Evolutionary conservation across 2,329 filamentous ascomycete species (phyloP), one percentile per base, ranked within the genome.

Genomic region (Colletotrichum higginsianum): DNA sequence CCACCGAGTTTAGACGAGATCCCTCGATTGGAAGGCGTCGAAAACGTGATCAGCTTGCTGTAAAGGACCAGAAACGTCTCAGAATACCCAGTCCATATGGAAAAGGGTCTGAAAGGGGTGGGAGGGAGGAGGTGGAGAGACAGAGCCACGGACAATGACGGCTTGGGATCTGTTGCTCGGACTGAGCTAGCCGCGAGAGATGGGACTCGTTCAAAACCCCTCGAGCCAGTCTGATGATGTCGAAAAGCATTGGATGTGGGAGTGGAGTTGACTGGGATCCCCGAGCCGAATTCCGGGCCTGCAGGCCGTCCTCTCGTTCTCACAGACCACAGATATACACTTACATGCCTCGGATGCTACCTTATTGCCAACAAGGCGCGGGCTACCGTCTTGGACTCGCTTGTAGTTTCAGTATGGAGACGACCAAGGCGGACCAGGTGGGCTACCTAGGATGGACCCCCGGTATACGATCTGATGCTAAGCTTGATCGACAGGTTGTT

Each of bases 1-100:
- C 16, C 23, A 38, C 50, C 64, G 52, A 62, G 64, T 67, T 71
- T 61, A 62, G 68, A 71, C 64, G 64, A 67, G 26, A 52, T 56
- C 42, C 68, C 40, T 67, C 57, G 57, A n/a, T 30, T 67, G 26
- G 63, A 56, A 21, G 52, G 44, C 65, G 44, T 67, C 68, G 53
- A 67, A 53, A 50, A 9, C 46, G 8, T 44, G 68, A 62, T 71
- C 68, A 64, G 44, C 64, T 38, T 71, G 64, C 57, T 52, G 55
- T 46, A 58, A 53, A 58, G 35, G 57, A 71, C 68, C 35, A 56
- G 57, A 71, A 62, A 71, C 68, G 68, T 71, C 64, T 71, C 68
- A 63, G 57, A 67, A 50, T 58, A 56, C 35, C 42, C 49, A 58
- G n/a, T 38, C 26, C 35, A 26, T 46, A 52, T 9, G 47, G 47